Conservation (phyloP, 441 rosid genomes). For the Capsella rubella region DNA sequence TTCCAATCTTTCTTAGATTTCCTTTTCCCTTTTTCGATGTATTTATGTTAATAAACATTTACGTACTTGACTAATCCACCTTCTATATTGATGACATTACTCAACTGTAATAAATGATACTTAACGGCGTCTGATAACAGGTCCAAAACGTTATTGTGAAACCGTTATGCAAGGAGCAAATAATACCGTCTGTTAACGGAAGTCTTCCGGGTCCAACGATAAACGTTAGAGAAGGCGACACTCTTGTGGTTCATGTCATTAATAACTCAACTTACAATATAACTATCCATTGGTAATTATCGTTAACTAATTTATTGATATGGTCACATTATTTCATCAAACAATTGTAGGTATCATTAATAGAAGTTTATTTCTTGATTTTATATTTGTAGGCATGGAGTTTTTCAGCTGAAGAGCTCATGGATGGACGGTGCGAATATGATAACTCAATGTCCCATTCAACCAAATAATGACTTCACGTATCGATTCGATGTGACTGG, state of each 20-base stretch:
- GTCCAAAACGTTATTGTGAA: constrained; percentile 15
- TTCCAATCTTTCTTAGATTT: too few species aligned
- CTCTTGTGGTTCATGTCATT: constrained; percentile 64
- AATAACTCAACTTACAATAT: constrained; percentile 69
- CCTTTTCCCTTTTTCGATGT: too few species aligned
- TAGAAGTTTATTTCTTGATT: not conserved
- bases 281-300: constrained; percentile 70
- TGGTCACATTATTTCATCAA: not conserved
- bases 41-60: too few species aligned
- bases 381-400: constrained; percentile 87
- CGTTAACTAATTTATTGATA: not conserved
- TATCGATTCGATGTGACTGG: constrained; percentile 59
- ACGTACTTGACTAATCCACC: too few species aligned
- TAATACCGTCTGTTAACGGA: constrained; percentile 58
- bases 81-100: too few species aligned
- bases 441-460: constrained; percentile 85
- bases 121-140: too few species aligned
- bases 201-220: constrained; percentile 72
- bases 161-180: constrained; percentile 43
- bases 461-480: constrained; percentile 59
- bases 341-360: not conserved
- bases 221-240: constrained; percentile 66
- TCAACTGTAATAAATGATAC: too few species aligned
- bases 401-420: constrained; percentile 61
- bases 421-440: constrained; percentile 92